A percentile compares a stretch with the other conserved stretches of the same genome.
These are phyloP conservation scores for Paramecium sexaurelia DNA, from an alignment of 73 alveolate genomes.

Conservation along the genomic window DNA sequence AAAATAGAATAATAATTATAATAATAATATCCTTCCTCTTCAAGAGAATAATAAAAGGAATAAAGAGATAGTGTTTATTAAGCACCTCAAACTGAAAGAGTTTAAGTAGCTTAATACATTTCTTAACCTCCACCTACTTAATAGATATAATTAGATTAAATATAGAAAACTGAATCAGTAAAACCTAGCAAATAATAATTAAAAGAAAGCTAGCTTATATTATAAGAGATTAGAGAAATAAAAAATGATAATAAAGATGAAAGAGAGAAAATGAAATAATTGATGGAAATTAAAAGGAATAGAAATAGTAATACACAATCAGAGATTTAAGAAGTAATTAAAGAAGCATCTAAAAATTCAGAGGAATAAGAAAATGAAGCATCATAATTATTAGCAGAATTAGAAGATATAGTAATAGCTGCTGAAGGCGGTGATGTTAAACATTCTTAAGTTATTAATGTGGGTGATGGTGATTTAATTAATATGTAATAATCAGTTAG, in stretches of 20 bases:
- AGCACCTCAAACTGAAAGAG: conserved; percentile 7
- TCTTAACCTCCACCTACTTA: conserved; percentile 19
- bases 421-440: conserved; percentile 54
- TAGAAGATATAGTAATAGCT: conserved; percentile 41
- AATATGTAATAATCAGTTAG: background rate
- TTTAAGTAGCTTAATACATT: background rate
- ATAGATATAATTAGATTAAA: background rate
- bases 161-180: background rate
- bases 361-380: conserved; percentile 42
- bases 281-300: conserved; percentile 22
- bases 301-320: background rate
- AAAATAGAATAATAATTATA: background rate
- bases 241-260: conserved; percentile 38
- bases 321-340: background rate
- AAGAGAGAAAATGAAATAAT: conserved; percentile 44
- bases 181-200: background rate
- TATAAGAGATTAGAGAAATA: conserved; percentile 46
- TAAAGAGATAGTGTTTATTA: background rate
- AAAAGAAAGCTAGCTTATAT: conserved; percentile 23
- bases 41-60: background rate
- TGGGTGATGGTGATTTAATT: conserved; percentile 19
- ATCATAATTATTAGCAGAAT: background rate
- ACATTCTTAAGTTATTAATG: conserved; percentile 48
- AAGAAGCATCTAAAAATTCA: background rate
- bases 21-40: background rate